Conservation (phyloP, 2,329 filamentous ascomycete species). For the Ceratocystis harringtonii region DNA sequence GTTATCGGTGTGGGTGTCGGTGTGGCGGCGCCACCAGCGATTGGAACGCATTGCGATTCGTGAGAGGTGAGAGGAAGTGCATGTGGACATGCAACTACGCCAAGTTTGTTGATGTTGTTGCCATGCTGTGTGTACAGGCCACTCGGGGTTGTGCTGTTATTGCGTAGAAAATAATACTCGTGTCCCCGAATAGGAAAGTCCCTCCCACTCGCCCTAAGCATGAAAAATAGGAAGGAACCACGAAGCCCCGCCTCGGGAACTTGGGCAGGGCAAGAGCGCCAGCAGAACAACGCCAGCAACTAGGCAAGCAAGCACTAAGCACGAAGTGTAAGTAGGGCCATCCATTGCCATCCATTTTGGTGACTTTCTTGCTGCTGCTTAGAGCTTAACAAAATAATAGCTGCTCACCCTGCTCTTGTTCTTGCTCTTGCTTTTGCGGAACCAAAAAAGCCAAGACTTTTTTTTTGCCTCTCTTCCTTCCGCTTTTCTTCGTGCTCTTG, state of each 20-base stretch:
- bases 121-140: background rate
- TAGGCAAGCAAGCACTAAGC: too few species aligned
- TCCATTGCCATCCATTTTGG: too few species aligned
- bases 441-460: constrained; percentile 7
- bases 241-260: too few species aligned
- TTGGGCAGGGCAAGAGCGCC: too few species aligned
- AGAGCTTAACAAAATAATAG: background rate
- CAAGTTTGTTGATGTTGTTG: background rate
- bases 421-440: background rate
- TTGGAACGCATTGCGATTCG: too few species aligned
- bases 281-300: too few species aligned
- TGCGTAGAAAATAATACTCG: background rate
- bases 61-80: too few species aligned
- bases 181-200: background rate
- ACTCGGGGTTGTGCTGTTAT: background rate
- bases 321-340: too few species aligned
- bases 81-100: too few species aligned
- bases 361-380: too few species aligned
- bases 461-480: background rate
- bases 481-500: background rate
- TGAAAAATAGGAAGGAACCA: background rate
- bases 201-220: background rate
- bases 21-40: too few species aligned
- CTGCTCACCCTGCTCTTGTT: background rate
- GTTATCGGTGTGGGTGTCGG: too few species aligned